These are phyloP conservation scores for Ophiostoma fasciatum DNA, from an alignment of 2,329 filamentous ascomycete species.

Conservation along the genomic window DNA sequence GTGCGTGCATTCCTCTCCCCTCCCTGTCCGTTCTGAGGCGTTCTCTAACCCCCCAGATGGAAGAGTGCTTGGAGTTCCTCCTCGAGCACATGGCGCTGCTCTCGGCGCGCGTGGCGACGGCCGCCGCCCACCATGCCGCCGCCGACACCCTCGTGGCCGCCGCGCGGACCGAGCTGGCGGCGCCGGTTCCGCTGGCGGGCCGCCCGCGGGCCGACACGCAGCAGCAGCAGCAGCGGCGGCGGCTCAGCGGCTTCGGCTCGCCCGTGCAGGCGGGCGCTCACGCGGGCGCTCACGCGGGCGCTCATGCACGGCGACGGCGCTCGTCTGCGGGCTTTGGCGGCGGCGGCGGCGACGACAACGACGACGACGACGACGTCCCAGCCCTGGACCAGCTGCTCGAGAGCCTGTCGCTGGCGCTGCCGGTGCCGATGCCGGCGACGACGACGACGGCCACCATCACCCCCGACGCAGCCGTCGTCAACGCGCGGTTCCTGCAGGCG, in stretches of 20 bases:
- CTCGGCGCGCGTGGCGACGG: conserved; percentile 25
- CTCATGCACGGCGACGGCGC: conserved; percentile 18
- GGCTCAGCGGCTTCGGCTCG: conserved; percentile 17
- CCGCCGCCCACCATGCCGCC: conserved; percentile 30
- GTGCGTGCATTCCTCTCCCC: conserved; percentile 18
- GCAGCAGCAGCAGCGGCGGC: conserved; percentile 5
- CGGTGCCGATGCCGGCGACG: conserved; percentile 12
- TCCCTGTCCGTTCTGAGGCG: too few species aligned
- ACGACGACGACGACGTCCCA: conserved; percentile 21
- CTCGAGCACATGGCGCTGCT: conserved; percentile 30
- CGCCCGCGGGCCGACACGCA: background rate
- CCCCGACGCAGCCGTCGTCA: background rate
- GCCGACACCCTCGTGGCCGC: conserved; percentile 24
- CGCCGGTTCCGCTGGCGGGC: conserved; percentile 10
- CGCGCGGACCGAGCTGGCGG: conserved; percentile 29
- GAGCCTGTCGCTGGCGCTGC: conserved; percentile 28
- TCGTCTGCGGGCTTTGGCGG: too few species aligned
- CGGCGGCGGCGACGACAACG: conserved; percentile 9
- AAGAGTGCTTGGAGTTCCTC: conserved; percentile 36
- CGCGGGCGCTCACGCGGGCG: too few species aligned
- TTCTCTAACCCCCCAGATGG: conserved; percentile 29
- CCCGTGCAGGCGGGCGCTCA: too few species aligned
- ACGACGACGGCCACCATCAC: conserved; percentile 7
- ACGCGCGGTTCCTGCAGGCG: conserved; percentile 15
- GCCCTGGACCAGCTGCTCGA: conserved; percentile 34